Evolutionary conservation across 106 monocot species (phyloP), one percentile per base, ranked within the genome.

Genomic region (Dactylorhiza incarnata): DNA sequence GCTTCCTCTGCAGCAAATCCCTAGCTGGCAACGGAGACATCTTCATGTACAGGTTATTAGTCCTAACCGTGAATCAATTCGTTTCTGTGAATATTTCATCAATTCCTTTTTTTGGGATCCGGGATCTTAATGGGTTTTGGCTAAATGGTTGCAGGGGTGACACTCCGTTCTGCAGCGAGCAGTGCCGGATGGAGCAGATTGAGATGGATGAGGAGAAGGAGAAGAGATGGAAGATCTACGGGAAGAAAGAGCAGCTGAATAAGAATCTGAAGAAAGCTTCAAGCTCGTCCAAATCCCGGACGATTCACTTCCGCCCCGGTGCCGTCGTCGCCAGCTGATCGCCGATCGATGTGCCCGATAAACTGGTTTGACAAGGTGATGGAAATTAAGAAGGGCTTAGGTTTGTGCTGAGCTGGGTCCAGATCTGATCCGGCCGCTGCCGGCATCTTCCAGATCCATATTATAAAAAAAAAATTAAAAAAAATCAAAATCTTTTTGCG

Each of bases 31-130:
- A 88, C 74, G 71, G 78, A 54, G 90, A 90, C 80, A 93, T 93
- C 86, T 93, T 82, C 88, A 93, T 93, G 90, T 93, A 93, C 84
- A 90, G 92, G 92, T 93, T 26, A 13, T 24, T 37, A 37, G 45
- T 9, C 12, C 65, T 20, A 20, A 9, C 45, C 45, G 9, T 8
- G 44, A 68, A 68, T 68, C 17, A 14, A 45, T 45, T 9, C 45
- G 9, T 6, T 9, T 15, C 14, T 17, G 15, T 68, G 7, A 4
- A 15, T 45, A 6, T 69, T 44, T 46, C 24, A 17, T 46, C 10
- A 24, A 3, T 13, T 24, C n/a, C 19, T 66, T 66, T 37, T 26
- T 5, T 12, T 66, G 4, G 10, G 11, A 66, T 13, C 13, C 66
- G 24, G 11, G 66, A 45, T 69, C 69, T 69, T 14, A 69, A 45